A percentile compares a stretch with the other conserved stretches of the same genome.
Conservation (phyloP, 352 stramenopile genomes). For the Elongisporangium undulatum region DNA sequence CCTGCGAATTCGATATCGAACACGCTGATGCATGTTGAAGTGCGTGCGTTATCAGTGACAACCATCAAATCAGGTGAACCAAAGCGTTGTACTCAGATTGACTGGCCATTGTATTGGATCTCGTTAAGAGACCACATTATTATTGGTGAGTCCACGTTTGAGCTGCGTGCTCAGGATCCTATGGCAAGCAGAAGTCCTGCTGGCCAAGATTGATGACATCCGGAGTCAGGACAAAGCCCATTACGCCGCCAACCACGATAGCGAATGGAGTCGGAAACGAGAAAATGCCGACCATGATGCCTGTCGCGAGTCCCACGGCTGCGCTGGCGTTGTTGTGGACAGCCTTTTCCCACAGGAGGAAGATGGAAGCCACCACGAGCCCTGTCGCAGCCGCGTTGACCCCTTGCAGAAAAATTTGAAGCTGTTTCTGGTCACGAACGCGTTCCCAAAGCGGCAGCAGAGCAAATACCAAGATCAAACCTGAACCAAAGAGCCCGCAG, state of each 20-base stretch:
- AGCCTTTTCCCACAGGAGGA: slow-evolving; percentile 86
- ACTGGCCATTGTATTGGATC: background rate
- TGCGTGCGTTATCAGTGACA: background rate
- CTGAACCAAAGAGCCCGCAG: slow-evolving; percentile 89
- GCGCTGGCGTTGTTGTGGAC: slow-evolving; percentile 77
- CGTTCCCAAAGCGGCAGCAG: slow-evolving; percentile 91
- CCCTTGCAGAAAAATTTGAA: slow-evolving; percentile 87
- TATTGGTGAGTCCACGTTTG: background rate
- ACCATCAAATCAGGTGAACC: background rate
- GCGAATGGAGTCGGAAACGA: slow-evolving; percentile 56
- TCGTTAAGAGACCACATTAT: background rate
- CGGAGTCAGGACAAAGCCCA: slow-evolving; percentile 48
- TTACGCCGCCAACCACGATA: slow-evolving; percentile 44
- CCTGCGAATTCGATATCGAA: background rate
- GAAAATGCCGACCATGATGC: slow-evolving; percentile 80
- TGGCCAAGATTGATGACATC: slow-evolving; percentile 51
- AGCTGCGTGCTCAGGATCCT: background rate
- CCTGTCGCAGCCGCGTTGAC: slow-evolving; percentile 90
- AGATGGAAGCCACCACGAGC: slow-evolving; percentile 87
- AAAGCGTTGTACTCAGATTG: background rate
- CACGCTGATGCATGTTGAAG: background rate
- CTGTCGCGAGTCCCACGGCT: slow-evolving; percentile 80
- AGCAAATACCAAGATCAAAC: slow-evolving; percentile 89
- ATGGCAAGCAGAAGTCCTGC: slow-evolving; percentile 36
- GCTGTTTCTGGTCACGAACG: slow-evolving; percentile 76